These are phyloP conservation scores for Aotearoamyces nothofagi DNA, from an alignment of 2,329 filamentous ascomycete species.

Conservation along the genomic window DNA sequence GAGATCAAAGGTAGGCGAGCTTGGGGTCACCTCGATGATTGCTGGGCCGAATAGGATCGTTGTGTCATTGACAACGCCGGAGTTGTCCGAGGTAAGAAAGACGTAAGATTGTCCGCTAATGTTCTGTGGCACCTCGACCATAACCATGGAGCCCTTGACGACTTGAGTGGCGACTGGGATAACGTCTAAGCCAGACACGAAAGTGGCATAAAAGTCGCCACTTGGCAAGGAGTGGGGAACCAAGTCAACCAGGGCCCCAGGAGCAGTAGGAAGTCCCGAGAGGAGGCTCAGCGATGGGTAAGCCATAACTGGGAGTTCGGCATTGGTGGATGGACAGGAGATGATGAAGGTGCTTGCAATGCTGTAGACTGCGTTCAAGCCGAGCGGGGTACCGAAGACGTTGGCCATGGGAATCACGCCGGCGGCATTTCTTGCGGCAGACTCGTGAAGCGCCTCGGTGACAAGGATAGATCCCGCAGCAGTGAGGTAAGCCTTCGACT, in stretches of 20 bases:
- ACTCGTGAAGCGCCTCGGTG: slow-evolving; percentile 49
- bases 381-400: slow-evolving; percentile 43
- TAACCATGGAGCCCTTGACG: slow-evolving; percentile 13
- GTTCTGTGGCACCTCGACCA: slow-evolving; percentile 16
- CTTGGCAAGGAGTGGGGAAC: slow-evolving; percentile 11
- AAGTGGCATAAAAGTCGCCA: slow-evolving; percentile 21
- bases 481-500: slow-evolving; percentile 40
- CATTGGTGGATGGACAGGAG: slow-evolving; percentile 37
- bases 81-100: slow-evolving; percentile 23
- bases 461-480: slow-evolving; percentile 49
- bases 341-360: slow-evolving; percentile 47
- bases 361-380: slow-evolving; percentile 44
- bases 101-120: slow-evolving; percentile 24
- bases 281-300: slow-evolving; percentile 33
- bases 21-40: slow-evolving; percentile 19
- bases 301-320: slow-evolving; percentile 40
- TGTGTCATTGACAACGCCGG: slow-evolving; percentile 20
- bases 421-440: slow-evolving; percentile 37
- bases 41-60: slow-evolving; percentile 23
- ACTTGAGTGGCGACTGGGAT: slow-evolving; percentile 20
- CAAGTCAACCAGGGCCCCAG: slow-evolving; percentile 13
- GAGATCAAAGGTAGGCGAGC: slow-evolving; percentile 13
- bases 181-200: slow-evolving; percentile 16
- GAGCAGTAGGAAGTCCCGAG: slow-evolving; percentile 9
- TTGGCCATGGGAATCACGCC: slow-evolving; percentile 38